Evolutionary conservation across 176 grass and related monocot genomes (phyloP), one percentile per base, ranked within the genome.

Genomic region (Triticum timopheevii): DNA sequence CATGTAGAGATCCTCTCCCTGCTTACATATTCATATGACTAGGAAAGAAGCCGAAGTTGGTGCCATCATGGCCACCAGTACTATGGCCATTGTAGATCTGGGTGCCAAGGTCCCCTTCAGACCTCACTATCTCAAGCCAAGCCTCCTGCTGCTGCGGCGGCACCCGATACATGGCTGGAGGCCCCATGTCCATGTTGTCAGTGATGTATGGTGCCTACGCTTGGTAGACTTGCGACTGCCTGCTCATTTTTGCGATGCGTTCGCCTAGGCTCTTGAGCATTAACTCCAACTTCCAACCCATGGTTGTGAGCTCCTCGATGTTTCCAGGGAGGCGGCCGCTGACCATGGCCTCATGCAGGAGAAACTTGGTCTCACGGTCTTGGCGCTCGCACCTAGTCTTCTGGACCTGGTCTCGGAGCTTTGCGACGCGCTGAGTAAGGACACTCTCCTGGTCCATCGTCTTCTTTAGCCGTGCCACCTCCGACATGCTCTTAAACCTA

Each of bases 391-490:
- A 25, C 1, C 76, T n/a, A 5, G 56, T 13, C 20, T 85, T 93
- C 2, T 50, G 2, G 4, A 87, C 11, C 30, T 91, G 77, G 0
- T 75, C 77, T 19, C 38, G 30, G 1, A 89, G 70, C 82, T 85
- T 93, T 38, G 7, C 3, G 22, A 77, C 35, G 10, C 91, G 81
- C 16, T 38, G 15, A 0, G 30, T 30, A 13, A 96, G 91, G 68
- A 91, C 87, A 1, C 79, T 62, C 39, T 88, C 88, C 20, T 78
- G 77, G 33, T 89, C 85, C 34, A 63, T 12, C 42, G 76, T 86
- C 49, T 90, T 91, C 59, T 83, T 87, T 66, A 61, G 69, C 27
- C 75, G 49, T 11, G 89, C 66, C 19, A 83, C 7, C 20, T 95
- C 81, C 0, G 89, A 84, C 72, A 77, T 65, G 17, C n/a, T 20